Evolutionary conservation across 306 rosid species (phyloP).

Genomic region (Lablab purpureus): DNA sequence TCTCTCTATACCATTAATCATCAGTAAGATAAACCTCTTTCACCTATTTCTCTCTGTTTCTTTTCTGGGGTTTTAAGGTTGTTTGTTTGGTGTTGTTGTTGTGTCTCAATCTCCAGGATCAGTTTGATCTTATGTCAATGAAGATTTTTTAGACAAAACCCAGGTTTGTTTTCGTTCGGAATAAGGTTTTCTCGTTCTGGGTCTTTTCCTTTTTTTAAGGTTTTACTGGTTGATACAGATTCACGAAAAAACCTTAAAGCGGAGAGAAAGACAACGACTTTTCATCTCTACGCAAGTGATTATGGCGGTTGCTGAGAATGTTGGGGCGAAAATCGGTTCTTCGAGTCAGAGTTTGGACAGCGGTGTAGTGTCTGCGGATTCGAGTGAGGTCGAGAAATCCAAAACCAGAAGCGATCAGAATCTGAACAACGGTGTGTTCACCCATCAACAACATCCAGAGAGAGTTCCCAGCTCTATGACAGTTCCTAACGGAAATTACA

Average conservation of each 20-base stretch:
- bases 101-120: constrained; percentile 58
- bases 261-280: constrained; percentile 38
- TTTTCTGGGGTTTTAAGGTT: constrained; percentile 38
- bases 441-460: constrained; percentile 49
- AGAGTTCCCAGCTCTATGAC: constrained; percentile 50
- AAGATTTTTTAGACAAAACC: constrained; percentile 53
- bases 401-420: constrained; percentile 70
- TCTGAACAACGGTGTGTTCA: constrained; percentile 48
- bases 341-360: constrained; percentile 63
- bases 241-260: constrained; percentile 44
- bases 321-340: constrained; percentile 56
- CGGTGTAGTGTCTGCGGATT: constrained; percentile 60
- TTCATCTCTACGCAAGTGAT: constrained; percentile 42
- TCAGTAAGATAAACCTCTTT: constrained; percentile 42
- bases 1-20: constrained; percentile 27
- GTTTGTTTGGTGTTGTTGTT: background rate
- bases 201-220: background rate
- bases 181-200: constrained; percentile 7
- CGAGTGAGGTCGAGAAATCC: constrained; percentile 66
- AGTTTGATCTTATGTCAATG: constrained; percentile 54
- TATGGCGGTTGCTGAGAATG: constrained; percentile 98
- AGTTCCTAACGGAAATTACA: constrained; percentile 57
- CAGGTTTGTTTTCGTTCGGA: constrained; percentile 51
- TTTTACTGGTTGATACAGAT: constrained; percentile 15
- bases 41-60: constrained; percentile 32